Evolutionary conservation across 1,284 basidiomycete species (phyloP).

Genomic region (Ceratobasidium sp.): DNA sequence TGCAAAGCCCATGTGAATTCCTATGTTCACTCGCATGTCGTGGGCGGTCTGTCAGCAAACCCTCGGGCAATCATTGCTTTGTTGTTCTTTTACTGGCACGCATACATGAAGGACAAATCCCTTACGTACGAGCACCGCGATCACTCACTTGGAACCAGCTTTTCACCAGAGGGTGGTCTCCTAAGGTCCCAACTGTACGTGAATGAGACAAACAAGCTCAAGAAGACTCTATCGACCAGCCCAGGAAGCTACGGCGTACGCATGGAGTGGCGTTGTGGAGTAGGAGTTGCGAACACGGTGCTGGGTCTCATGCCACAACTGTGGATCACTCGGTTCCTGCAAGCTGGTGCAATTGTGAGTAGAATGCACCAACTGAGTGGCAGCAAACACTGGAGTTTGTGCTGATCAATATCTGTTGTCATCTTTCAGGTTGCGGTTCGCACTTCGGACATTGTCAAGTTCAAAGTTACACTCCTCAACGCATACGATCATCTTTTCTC

Average conservation of each 20-base stretch:
- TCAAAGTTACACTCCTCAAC: neutral
- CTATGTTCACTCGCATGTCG: constrained; percentile 23
- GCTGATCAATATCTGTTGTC: neutral
- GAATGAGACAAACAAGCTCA: neutral
- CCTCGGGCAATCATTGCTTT: neutral
- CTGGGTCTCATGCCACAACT: neutral
- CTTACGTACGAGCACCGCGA: constrained; percentile 23
- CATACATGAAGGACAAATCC: constrained; percentile 34
- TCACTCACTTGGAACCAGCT: neutral
- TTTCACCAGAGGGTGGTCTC: constrained; percentile 13
- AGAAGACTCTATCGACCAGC: too few species aligned
- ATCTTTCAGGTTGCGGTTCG: constrained; percentile 4
- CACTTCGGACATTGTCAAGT: neutral
- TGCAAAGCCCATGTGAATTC: neutral
- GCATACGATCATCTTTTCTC: neutral
- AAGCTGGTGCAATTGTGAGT: constrained; percentile 10
- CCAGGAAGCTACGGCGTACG: neutral
- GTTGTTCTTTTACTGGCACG: constrained; percentile 5
- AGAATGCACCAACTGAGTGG: too few species aligned
- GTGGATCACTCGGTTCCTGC: neutral
- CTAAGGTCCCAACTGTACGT: neutral
- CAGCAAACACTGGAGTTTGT: too few species aligned
- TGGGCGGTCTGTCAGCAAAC: neutral
- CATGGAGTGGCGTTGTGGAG: neutral
- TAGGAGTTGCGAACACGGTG: neutral